Base-by-base conservation (phyloP, 805 yeast species). In the Lipomyces sp. region DNA sequence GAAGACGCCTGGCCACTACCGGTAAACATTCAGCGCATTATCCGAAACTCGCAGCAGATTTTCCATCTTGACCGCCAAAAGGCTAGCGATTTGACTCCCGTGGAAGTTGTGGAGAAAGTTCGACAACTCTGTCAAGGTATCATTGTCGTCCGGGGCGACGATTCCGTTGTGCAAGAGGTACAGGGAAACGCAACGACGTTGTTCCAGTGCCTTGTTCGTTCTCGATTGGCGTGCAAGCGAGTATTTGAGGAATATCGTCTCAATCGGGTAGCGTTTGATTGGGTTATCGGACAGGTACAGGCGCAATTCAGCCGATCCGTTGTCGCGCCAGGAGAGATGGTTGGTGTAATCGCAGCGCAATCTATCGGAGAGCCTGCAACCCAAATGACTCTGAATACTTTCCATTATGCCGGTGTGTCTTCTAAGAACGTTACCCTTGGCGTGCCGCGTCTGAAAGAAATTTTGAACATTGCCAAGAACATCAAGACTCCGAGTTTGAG, bases 401-500 rank as follows among this genome's bases (percentile, higher is more conserved):
- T 89, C 90, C 96, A 89, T 75, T 89, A 87, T 75, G 96, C 96
- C 16, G 96, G 96, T 83, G 96, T 89, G 53, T 89, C 95, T 31
- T 86, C 96, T 2, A 89, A 88, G 83, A 89, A 89, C 69, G 96
- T 89, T 57, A 89, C 96, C 2, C 80, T 91, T 59, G 96, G 96
- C 81, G 96, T 89, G 66, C 97, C 97, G 54, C 95, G 97, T 78
- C 79, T 90, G 70, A 90, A 90, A 80, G 98, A 90, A 75, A 93
- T 93, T 80, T 79, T 93, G 70, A 91, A 91, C 68, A 98, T 93
- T 59, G 99, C 99, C 10, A 93, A 93, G 74, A 91, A 87, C 64
- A 90, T 93, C 77, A 93, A 91, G 73, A 93, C 99, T n/a, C 99
- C 99, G n/a, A 95, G 96, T 13, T 76, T 91, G 67, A 89, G 96